Conservation (phyloP, 192 early-diverging fungal genomes). For the Radiomyces spectabilis region DNA sequence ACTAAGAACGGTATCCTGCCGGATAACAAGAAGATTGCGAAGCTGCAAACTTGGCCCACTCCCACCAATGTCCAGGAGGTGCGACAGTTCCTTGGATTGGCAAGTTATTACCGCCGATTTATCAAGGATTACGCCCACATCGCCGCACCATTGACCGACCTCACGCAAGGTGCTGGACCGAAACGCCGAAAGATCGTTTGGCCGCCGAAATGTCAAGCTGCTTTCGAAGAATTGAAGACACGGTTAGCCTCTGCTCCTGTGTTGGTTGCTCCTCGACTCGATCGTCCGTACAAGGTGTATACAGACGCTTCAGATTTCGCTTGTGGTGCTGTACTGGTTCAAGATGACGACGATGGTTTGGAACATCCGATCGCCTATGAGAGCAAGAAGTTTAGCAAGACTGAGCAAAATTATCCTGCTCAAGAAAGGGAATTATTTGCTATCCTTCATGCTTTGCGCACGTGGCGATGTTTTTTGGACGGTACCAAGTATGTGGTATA, state of each 20-base stretch:
- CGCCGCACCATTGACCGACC: conserved; percentile 15
- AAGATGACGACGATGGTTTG: conserved; percentile 9
- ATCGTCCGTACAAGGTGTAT: background rate
- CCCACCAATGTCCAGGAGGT: conserved; percentile 13
- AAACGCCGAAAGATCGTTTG: background rate
- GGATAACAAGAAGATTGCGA: conserved; percentile 12
- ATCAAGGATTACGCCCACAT: conserved; percentile 29
- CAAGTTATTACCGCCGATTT: conserved; percentile 30
- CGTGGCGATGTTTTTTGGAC: background rate
- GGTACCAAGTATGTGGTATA: too few relatives aligned
- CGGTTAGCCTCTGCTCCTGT: background rate
- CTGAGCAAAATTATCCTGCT: conserved; percentile 22
- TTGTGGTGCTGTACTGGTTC: background rate
- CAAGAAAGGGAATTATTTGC: conserved; percentile 10
- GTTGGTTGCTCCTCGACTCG: background rate
- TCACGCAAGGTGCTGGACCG: conserved; percentile 11
- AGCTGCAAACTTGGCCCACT: conserved; percentile 16
- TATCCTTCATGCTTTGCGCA: background rate
- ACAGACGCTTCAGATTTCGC: conserved; percentile 1
- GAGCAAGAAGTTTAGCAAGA: conserved; percentile 15
- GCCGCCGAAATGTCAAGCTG: background rate
- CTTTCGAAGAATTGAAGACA: background rate
- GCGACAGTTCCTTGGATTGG: conserved; percentile 24
- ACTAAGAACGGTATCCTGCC: conserved; percentile 8
- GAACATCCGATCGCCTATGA: conserved; percentile 18